Percentiles rank a stretch among this genome's conserved stretches.
These are phyloP conservation scores for Agrocybe pediades DNA, from an alignment of 768 basidiomycete species.

Conservation along the genomic window DNA sequence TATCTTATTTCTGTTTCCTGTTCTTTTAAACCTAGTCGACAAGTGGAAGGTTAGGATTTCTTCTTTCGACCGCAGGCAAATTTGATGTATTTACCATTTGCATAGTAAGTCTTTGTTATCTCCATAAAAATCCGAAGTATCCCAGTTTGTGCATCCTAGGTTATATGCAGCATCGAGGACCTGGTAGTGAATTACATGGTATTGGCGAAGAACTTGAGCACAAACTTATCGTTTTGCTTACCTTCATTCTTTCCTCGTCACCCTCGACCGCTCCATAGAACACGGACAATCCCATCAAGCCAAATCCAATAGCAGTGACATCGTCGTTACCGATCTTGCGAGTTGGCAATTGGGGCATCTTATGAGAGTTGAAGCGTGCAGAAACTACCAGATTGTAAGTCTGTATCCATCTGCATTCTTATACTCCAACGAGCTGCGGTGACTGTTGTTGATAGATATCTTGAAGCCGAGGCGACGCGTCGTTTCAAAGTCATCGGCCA, in stretches of 20 bases:
- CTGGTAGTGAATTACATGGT: conserved; percentile 14
- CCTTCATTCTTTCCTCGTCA: conserved; percentile 66
- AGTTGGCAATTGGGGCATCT: conserved; percentile 12
- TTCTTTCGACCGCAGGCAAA: no score
- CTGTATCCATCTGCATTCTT: no score
- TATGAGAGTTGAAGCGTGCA: neutral
- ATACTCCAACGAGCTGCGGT: no score
- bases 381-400: no score
- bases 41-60: no score
- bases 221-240: conserved; percentile 22
- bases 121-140: conserved; percentile 48
- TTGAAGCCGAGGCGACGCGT: no score
- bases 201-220: neutral
- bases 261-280: conserved; percentile 40
- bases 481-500: no score
- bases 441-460: no score
- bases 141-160: conserved; percentile 48
- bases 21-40: conserved; percentile 53
- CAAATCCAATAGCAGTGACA: conserved; percentile 60
- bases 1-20: conserved; percentile 52
- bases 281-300: conserved; percentile 57
- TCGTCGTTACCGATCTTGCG: conserved; percentile 44
- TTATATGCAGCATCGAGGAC: conserved; percentile 43
- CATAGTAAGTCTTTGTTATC: conserved; percentile 46
- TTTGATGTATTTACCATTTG: no score